Conservation (phyloP, 1,284 basidiomycete species). For the Sanghuangporus sanghuang region DNA sequence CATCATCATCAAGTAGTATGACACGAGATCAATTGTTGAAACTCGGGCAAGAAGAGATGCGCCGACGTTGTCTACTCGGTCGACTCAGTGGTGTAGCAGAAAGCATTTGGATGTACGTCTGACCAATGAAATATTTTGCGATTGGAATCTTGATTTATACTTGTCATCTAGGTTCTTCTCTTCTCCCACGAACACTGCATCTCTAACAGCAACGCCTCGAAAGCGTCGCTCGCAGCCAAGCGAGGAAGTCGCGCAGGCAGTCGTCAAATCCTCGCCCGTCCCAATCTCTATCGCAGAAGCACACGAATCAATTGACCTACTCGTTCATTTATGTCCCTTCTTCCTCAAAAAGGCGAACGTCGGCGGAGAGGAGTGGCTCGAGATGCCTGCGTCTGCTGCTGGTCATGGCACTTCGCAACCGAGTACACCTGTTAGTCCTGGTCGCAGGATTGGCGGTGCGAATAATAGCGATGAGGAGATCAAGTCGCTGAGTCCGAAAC, state of each 20-base stretch:
- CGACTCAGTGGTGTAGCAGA: constrained; percentile 75
- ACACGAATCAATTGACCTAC: constrained; percentile 60
- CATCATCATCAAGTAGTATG: constrained; percentile 34
- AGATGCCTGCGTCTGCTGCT: constrained; percentile 59
- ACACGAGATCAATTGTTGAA: constrained; percentile 63
- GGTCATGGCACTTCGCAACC: constrained; percentile 26
- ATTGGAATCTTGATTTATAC: not conserved
- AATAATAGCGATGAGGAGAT: constrained; percentile 55
- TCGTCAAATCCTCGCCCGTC: constrained; percentile 73
- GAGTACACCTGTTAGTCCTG: constrained; percentile 32
- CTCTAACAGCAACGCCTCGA: constrained; percentile 45
- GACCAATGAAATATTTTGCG: not conserved
- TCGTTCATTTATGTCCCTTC: constrained; percentile 68
- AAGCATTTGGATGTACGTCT: constrained; percentile 75
- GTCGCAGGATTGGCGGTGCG: constrained; percentile 30
- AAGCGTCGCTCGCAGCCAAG: constrained; percentile 64
- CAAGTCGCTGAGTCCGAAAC: constrained; percentile 59
- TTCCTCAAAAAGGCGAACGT: constrained; percentile 62
- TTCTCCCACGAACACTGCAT: constrained; percentile 37
- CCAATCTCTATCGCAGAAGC: constrained; percentile 73
- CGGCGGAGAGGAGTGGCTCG: constrained; percentile 70
- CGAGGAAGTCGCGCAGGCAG: constrained; percentile 56
- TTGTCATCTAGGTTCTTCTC: constrained; percentile 57
- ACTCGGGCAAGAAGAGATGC: constrained; percentile 68
- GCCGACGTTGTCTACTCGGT: constrained; percentile 66